Evolutionary conservation across 768 basidiomycete species (phyloP).

Genomic region (Boletus vinaceobasis): DNA sequence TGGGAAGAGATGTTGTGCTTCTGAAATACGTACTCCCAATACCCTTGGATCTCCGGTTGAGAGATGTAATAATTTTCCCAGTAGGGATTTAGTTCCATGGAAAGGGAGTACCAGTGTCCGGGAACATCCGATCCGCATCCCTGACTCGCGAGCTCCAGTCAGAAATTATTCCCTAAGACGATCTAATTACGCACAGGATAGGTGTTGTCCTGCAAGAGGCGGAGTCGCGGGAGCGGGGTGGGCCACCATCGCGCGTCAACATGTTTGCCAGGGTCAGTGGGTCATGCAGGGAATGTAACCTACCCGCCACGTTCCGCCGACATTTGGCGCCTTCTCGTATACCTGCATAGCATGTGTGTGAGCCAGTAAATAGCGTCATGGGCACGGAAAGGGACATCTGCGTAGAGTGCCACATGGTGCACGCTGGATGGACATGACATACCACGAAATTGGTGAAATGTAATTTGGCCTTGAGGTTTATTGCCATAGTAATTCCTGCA

Average conservation of each 20-base stretch:
- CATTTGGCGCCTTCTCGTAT: not conserved
- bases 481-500: not conserved
- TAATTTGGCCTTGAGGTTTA: not conserved
- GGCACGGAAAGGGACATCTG: not conserved
- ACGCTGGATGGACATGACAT: conserved; percentile 12
- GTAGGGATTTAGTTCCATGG: not conserved
- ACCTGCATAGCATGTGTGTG: conserved; percentile 20
- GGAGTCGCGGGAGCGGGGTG: not conserved
- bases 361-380: conserved; percentile 1
- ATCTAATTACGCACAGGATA: not conserved
- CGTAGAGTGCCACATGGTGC: conserved; percentile 1
- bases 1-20: conserved; percentile 37
- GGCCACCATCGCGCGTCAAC: not conserved
- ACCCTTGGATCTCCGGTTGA: conserved; percentile 2
- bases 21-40: conserved; percentile 43
- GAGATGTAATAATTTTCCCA: conserved; percentile 4
- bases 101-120: not conserved
- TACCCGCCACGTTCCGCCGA: not conserved
- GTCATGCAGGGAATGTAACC: not conserved
- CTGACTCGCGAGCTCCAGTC: not conserved
- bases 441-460: conserved; percentile 48
- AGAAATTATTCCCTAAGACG: not conserved
- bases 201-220: conserved; percentile 1
- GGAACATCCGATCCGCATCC: conserved; percentile 1
- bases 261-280: not conserved